Evolutionary conservation across 495 filamentous ascomycete species (phyloP).

Genomic region (Bacidia rubella): DNA sequence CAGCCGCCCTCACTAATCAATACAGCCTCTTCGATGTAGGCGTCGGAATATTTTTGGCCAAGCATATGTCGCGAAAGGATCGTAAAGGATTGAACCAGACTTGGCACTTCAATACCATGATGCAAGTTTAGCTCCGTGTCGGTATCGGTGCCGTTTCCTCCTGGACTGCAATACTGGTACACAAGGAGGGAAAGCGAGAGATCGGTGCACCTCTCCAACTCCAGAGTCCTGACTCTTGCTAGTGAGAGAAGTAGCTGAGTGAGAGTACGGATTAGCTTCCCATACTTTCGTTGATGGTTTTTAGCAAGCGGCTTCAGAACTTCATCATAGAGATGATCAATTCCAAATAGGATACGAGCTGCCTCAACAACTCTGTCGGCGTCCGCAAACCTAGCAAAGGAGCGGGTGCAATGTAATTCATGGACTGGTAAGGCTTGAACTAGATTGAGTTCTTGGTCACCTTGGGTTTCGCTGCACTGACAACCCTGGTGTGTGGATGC

Average conservation of each 20-base stretch:
- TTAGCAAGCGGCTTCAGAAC: background rate
- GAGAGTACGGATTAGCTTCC: too few relatives aligned
- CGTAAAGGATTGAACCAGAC: background rate
- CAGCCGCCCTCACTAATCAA: constrained; percentile 10
- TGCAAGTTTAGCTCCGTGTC: background rate
- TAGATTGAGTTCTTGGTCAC: too few relatives aligned
- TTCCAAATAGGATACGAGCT: background rate
- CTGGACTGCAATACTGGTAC: too few relatives aligned
- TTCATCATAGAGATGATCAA: background rate
- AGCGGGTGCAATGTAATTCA: too few relatives aligned
- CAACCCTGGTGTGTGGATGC: too few relatives aligned
- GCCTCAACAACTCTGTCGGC: constrained; percentile 1
- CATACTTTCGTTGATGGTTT: too few relatives aligned
- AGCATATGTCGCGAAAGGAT: background rate
- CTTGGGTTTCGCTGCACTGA: too few relatives aligned
- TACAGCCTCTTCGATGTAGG: background rate
- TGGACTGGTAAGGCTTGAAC: too few relatives aligned
- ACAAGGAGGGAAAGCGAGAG: constrained; percentile 4
- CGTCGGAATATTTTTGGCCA: background rate
- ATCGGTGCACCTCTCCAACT: constrained; percentile 3
- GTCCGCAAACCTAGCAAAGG: too few relatives aligned
- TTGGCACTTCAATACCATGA: background rate
- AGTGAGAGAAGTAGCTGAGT: background rate
- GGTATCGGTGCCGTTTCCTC: background rate
- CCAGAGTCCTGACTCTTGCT: constrained; percentile 1